Evolutionary conservation across 2,329 filamentous ascomycete genomes (phyloP), one percentile per base, ranked within the genome.

Genomic region (Clonostachys solani): DNA sequence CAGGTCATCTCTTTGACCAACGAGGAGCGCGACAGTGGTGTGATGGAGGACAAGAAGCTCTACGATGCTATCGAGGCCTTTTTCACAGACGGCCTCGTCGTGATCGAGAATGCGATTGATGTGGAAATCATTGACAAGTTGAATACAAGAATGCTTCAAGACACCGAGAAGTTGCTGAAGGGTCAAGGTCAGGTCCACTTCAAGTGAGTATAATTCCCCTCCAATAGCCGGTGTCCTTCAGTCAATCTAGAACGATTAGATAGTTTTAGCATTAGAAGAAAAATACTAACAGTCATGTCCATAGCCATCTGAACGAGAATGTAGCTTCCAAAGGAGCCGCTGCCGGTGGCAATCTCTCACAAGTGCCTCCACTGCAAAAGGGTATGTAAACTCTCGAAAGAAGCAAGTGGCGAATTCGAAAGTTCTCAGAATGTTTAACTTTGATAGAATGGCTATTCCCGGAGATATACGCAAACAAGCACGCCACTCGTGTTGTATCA

Each of bases 381-480:
- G 51, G 54, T 55, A 40, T 47, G 43, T 34, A 10, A 29, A 8
- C 17, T 23, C 23, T 29, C 8, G 23, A 4, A 29, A 3, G 10
- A 29, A 5, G 9, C 23, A 29, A 5, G 23, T 2, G 4, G 23
- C 23, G 23, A 29, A 10, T 8, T 37, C 10, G 4, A 42, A 6
- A 35, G 12, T 13, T 40, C 37, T 13, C n/a, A 44, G 16, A 38
- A 8, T 34, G 9, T 36, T 19, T 47, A n/a, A 36, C 12, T 13
- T 15, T 13, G 18, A 8, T 29, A 56, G 54, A 54, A 34, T 59
- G 51, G 45, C 37, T 60, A n/a, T 56, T 56, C 51, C 50, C 54
- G 33, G 53, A 60, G 29, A 45, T 60, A 29, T 56, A 54, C 33
- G 57, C 55, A 44, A 71, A 69, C 50, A 55, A 51, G 44, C 55